These are phyloP conservation scores for Nicotiana otophora DNA, from an alignment of 257 asterid species.

Conservation along the genomic window DNA sequence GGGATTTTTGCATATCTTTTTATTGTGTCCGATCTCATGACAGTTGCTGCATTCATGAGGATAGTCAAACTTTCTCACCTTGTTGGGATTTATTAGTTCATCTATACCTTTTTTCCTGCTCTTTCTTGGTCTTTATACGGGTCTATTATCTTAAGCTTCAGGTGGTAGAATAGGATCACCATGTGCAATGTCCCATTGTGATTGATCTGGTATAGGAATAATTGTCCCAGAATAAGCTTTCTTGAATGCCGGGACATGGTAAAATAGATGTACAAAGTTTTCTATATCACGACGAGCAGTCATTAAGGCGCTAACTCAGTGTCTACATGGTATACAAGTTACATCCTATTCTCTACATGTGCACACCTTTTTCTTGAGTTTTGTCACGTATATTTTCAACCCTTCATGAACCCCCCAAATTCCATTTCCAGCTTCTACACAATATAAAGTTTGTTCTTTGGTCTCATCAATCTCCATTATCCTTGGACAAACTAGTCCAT, in stretches of 20 bases:
- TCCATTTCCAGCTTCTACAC: background rate
- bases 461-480: background rate
- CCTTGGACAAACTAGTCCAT: background rate
- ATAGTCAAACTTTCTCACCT: too few species aligned
- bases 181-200: background rate
- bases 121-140: too few species aligned
- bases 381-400: background rate
- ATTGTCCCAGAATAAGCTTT: background rate
- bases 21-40: too few species aligned
- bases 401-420: background rate
- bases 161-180: background rate
- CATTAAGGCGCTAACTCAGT: background rate
- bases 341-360: background rate
- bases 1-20: too few species aligned
- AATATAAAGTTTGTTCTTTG: background rate
- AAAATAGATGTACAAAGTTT: background rate
- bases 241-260: background rate
- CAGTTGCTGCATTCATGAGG: too few species aligned
- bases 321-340: background rate
- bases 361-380: background rate
- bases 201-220: background rate
- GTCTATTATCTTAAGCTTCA: too few species aligned
- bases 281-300: background rate
- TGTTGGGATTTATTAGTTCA: too few species aligned
- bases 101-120: too few species aligned